Evolutionary conservation across 352 stramenopile species (phyloP).

Genomic region (Phytophthora lateralis): DNA sequence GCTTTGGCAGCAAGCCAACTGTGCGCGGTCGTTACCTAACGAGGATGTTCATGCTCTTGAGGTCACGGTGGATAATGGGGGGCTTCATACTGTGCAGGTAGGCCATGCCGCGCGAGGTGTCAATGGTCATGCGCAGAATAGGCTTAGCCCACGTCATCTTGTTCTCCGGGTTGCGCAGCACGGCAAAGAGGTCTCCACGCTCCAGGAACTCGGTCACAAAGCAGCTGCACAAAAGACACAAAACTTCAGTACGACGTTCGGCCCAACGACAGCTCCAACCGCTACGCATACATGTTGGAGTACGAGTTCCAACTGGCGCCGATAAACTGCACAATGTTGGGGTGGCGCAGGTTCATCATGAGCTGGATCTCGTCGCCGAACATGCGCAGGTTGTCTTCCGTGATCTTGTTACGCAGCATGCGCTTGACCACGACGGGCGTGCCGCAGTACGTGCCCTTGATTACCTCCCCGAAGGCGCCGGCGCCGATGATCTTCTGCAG

Average conservation of each 20-base stretch:
- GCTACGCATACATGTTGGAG: constrained; percentile 85
- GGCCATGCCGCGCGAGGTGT: constrained; percentile 94
- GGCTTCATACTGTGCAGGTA: constrained; percentile 98
- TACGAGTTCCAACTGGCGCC: constrained; percentile 92
- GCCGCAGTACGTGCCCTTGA: constrained; percentile 90
- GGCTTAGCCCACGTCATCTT: constrained; percentile 85
- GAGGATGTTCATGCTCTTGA: constrained; percentile 95
- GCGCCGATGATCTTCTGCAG: constrained; percentile 89
- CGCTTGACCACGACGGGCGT: constrained; percentile 89
- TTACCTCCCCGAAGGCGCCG: constrained; percentile 87
- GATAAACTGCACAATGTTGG: constrained; percentile 92
- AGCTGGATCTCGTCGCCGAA: constrained; percentile 91
- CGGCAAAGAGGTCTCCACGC: constrained; percentile 79
- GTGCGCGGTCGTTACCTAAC: constrained; percentile 54
- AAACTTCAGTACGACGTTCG: constrained; percentile 12
- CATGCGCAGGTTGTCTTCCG: constrained; percentile 88
- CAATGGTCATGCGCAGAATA: constrained; percentile 89
- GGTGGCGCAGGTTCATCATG: constrained; percentile 91
- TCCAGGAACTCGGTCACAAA: constrained; percentile 91
- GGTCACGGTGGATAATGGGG: constrained; percentile 98
- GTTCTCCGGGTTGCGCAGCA: constrained; percentile 83
- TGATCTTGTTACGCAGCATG: constrained; percentile 91
- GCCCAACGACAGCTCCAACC: background rate
- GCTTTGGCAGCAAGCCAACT: constrained; percentile 5
- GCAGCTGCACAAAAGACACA: constrained; percentile 50